A percentile compares a stretch with the other conserved stretches of the same genome.
These are phyloP conservation scores for Austroboletus eburneus DNA, from an alignment of 768 basidiomycete species.

Conservation along the genomic window DNA sequence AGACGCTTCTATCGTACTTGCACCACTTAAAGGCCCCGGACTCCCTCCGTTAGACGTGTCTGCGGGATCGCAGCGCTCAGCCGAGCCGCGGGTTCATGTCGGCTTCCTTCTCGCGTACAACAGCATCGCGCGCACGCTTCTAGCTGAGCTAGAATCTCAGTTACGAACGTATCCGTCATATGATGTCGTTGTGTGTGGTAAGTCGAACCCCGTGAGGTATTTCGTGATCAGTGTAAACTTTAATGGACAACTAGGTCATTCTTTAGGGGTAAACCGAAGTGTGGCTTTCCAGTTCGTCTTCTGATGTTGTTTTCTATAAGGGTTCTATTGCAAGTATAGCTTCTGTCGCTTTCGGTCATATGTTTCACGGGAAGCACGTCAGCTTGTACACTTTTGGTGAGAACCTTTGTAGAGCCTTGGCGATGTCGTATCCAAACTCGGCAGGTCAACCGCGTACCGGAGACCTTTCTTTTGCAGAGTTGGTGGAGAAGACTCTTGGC, in stretches of 20 bases:
- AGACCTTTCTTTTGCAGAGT: conserved; percentile 36
- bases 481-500: conserved; percentile 38
- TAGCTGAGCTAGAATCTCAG: conserved; percentile 29
- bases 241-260: conserved; percentile 33
- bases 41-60: conserved; percentile 16
- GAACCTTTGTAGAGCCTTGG: conserved; percentile 4
- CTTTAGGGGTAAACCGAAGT: conserved; percentile 31
- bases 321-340: conserved; percentile 39
- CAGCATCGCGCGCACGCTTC: conserved; percentile 28
- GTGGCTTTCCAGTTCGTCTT: not conserved
- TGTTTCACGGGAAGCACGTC: conserved; percentile 24
- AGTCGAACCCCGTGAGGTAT: not conserved
- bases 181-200: conserved; percentile 31
- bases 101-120: conserved; percentile 36
- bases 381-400: conserved; percentile 45
- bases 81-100: conserved; percentile 30
- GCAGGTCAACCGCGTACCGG: conserved; percentile 51
- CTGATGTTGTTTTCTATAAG: conserved; percentile 9
- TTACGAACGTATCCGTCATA: conserved; percentile 33
- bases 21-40: conserved; percentile 20
- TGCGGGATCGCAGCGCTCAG: not conserved
- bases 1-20: conserved; percentile 23
- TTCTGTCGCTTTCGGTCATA: conserved; percentile 29
- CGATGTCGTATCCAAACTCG: not conserved
- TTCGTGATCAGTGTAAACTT: not conserved